A percentile compares a stretch with the other conserved stretches of the same genome.
phyloP scores from a whole-genome alignment of 2,329 filamentous ascomycete genomes.

The Cytospora paraplurivora region DNA sequence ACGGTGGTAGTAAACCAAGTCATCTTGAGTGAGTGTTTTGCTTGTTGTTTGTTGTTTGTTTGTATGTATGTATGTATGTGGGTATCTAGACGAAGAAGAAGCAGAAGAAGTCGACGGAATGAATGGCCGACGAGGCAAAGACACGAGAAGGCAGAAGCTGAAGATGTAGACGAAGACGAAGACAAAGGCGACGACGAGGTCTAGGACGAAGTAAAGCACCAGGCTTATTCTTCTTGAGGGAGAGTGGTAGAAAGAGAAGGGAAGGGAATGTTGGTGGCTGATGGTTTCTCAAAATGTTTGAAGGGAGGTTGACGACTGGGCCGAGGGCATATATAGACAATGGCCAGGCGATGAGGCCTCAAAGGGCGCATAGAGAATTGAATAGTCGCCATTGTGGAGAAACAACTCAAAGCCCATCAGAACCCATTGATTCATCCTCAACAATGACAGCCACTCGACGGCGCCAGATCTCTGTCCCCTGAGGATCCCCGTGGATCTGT shows the following conservation, averaged over 20 bases:
- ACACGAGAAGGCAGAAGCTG: not conserved
- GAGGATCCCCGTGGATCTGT: not conserved
- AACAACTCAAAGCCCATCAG: too few species aligned
- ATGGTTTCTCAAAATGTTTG: constrained; percentile 8
- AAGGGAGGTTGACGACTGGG: not conserved
- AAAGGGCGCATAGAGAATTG: not conserved
- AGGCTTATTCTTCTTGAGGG: constrained; percentile 20
- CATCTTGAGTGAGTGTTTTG: constrained; percentile 15
- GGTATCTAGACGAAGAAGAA: not conserved
- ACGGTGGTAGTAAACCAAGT: constrained; percentile 19
- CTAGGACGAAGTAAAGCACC: constrained; percentile 8
- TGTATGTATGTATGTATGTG: not conserved
- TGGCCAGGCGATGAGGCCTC: not conserved
- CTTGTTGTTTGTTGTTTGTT: constrained; percentile 8
- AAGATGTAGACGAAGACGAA: constrained; percentile 8
- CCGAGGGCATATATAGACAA: constrained; percentile 3
- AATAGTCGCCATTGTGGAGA: constrained; percentile 4
- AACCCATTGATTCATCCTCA: too few species aligned
- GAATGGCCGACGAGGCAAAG: not conserved
- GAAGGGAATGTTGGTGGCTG: constrained; percentile 15
- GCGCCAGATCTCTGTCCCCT: too few species aligned
- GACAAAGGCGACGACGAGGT: not conserved
- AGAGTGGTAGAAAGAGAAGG: constrained; percentile 4
- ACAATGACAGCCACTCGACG: too few species aligned
- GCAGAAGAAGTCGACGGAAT: constrained; percentile 2